Percentiles rank a stretch among this genome's conserved stretches.
Conservation (phyloP, 1,284 basidiomycete species). For the Ustilago sp. region DNA sequence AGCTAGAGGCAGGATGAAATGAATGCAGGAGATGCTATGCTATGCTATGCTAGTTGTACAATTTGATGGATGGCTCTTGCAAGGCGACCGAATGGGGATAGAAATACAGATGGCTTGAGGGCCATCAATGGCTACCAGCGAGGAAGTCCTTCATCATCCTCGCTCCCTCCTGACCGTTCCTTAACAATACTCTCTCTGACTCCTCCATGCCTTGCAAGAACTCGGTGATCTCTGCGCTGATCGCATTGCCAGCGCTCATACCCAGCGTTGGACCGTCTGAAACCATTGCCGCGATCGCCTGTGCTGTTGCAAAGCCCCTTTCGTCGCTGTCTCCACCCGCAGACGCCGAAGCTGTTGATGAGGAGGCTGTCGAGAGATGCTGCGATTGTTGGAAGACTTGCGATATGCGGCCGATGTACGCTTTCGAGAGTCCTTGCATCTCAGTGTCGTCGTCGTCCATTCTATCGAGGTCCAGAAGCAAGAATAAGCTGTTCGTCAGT, state of each 20-base stretch:
- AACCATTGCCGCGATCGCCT: conserved; percentile 51
- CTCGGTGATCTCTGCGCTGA: conserved; percentile 60
- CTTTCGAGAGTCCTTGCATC: conserved; percentile 55
- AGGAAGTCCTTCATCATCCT: conserved; percentile 54
- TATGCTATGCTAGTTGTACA: conserved; percentile 20
- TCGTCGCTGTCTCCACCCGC: conserved; percentile 17
- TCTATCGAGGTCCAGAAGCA: conserved; percentile 14
- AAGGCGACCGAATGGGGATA: neutral
- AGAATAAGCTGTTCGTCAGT: neutral
- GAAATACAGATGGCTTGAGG: neutral
- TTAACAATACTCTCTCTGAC: conserved; percentile 42
- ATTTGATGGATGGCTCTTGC: neutral
- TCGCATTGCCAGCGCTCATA: conserved; percentile 41
- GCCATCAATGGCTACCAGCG: conserved; percentile 24
- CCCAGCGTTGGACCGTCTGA: conserved; percentile 49
- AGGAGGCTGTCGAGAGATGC: conserved; percentile 43
- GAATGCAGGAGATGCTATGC: neutral
- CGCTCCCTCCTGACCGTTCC: conserved; percentile 49
- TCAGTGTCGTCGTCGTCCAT: conserved; percentile 59
- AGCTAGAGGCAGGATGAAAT: neutral
- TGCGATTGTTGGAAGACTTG: conserved; percentile 63
- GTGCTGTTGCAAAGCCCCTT: conserved; percentile 30
- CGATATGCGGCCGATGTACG: conserved; percentile 57
- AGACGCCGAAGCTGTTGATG: conserved; percentile 4
- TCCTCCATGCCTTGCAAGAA: conserved; percentile 64